Evolutionary conservation across 495 filamentous ascomycete species (phyloP).

Genomic region (Venustampulla echinocandica): DNA sequence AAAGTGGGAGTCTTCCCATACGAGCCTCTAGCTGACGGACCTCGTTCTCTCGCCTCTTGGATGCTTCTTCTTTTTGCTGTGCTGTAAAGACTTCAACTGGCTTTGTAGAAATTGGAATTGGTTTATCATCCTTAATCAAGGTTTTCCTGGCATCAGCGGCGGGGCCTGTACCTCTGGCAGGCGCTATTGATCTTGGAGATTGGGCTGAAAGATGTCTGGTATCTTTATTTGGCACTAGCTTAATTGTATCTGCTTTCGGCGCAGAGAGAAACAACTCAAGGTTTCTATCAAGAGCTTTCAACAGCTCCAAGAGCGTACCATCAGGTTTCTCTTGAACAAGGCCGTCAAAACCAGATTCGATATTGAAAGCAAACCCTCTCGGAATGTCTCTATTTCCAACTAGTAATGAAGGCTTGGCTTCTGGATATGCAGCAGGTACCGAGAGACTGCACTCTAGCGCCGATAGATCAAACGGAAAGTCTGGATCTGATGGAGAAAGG

Average conservation of each 20-base stretch:
- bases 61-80: conserved; percentile 54
- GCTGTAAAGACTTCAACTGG: conserved; percentile 38
- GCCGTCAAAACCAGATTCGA: conserved; percentile 68
- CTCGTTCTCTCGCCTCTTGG: conserved; percentile 54
- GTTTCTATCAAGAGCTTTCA: conserved; percentile 65
- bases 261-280: conserved; percentile 65
- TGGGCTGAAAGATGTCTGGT: conserved; percentile 30
- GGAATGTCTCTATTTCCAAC: conserved; percentile 73
- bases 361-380: conserved; percentile 70
- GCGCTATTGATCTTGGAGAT: conserved; percentile 13
- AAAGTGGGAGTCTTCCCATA: conserved; percentile 59
- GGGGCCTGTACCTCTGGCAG: not conserved
- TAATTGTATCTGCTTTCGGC: conserved; percentile 70
- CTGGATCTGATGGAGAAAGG: conserved; percentile 57
- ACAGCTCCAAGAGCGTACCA: conserved; percentile 55
- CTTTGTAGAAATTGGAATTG: not conserved
- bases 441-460: conserved; percentile 48
- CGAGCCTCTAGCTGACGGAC: conserved; percentile 69
- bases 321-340: conserved; percentile 49
- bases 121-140: not conserved
- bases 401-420: conserved; percentile 44
- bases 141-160: not conserved
- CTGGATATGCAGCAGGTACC: conserved; percentile 57
- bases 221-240: conserved; percentile 60
- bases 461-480: conserved; percentile 25